A percentile compares a stretch with the other conserved stretches of the same genome.
Evolutionary conservation across 768 basidiomycete species (phyloP).

Genomic region (Calocera viscosa): DNA sequence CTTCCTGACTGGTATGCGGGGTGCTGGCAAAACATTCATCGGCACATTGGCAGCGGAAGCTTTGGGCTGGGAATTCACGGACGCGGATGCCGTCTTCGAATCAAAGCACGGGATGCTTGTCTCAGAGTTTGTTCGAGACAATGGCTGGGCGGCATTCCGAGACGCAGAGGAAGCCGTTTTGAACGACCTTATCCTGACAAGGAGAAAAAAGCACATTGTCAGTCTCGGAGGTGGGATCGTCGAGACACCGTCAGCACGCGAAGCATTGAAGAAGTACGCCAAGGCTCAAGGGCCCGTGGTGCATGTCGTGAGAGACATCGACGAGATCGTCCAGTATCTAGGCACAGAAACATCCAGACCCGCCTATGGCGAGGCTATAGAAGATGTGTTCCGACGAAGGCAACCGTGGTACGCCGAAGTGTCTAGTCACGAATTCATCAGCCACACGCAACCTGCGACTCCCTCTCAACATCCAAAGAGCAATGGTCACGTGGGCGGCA

Average conservation of each 20-base stretch:
- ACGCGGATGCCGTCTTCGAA: constrained; percentile 74
- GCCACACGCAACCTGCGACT: constrained; percentile 40
- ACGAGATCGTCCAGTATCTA: constrained; percentile 73
- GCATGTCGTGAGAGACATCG: constrained; percentile 65
- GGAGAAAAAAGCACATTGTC: constrained; percentile 55
- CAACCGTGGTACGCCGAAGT: constrained; percentile 79
- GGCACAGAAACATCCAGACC: constrained; percentile 65
- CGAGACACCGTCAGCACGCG: constrained; percentile 64
- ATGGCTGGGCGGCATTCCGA: constrained; percentile 88
- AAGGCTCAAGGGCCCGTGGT: constrained; percentile 59
- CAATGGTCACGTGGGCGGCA: constrained; percentile 14
- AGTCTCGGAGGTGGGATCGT: constrained; percentile 92
- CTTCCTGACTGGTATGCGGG: constrained; percentile 88
- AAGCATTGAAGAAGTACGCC: constrained; percentile 55
- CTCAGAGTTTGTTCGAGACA: constrained; percentile 60
- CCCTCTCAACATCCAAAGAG: no score
- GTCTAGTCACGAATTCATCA: constrained; percentile 71
- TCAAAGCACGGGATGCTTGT: constrained; percentile 48
- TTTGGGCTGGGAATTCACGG: constrained; percentile 62
- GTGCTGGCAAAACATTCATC: constrained; percentile 86
- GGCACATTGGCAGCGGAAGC: constrained; percentile 62
- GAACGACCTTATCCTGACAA: constrained; percentile 47
- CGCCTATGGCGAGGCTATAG: constrained; percentile 74
- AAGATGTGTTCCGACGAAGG: constrained; percentile 72
- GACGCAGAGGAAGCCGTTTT: constrained; percentile 60